Conservation (phyloP, 2,329 filamentous ascomycete genomes). For the Pseudogymnoascus sp. region DNA sequence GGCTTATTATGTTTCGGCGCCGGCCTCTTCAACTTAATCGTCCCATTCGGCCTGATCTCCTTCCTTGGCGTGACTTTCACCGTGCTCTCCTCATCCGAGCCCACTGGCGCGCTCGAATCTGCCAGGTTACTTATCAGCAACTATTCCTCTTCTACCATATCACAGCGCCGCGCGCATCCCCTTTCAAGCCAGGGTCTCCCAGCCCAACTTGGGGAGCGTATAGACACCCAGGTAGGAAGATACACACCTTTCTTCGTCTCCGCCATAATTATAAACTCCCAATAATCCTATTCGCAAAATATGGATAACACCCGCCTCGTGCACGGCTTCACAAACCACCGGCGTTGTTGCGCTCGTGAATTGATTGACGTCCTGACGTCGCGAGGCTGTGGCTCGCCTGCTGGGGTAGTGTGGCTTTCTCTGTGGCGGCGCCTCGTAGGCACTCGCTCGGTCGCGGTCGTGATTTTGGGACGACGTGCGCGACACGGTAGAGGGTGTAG, state of each 20-base stretch:
- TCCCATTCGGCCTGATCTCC: slow-evolving; percentile 36
- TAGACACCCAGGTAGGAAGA: neutral
- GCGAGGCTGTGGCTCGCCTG: neutral
- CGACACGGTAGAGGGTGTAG: neutral
- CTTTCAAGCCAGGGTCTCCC: too few species aligned
- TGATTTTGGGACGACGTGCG: neutral
- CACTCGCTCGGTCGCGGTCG: neutral
- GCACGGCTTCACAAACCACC: neutral
- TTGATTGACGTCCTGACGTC: neutral
- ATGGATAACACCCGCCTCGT: neutral
- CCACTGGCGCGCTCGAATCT: slow-evolving; percentile 7
- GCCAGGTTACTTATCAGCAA: neutral
- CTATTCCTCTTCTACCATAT: neutral
- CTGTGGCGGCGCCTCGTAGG: neutral
- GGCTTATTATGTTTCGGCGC: slow-evolving; percentile 56
- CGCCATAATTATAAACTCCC: neutral
- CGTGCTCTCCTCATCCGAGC: slow-evolving; percentile 47
- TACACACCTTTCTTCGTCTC: slow-evolving; percentile 1
- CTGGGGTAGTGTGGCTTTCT: neutral
- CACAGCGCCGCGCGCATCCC: neutral
- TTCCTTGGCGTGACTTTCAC: slow-evolving; percentile 54
- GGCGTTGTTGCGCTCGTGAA: neutral
- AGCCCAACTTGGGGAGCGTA: neutral
- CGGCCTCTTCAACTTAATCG: slow-evolving; percentile 56
- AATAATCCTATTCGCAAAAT: neutral